phyloP scores from a whole-genome alignment of 345 rosid species.

The Heritiera littoralis region DNA sequence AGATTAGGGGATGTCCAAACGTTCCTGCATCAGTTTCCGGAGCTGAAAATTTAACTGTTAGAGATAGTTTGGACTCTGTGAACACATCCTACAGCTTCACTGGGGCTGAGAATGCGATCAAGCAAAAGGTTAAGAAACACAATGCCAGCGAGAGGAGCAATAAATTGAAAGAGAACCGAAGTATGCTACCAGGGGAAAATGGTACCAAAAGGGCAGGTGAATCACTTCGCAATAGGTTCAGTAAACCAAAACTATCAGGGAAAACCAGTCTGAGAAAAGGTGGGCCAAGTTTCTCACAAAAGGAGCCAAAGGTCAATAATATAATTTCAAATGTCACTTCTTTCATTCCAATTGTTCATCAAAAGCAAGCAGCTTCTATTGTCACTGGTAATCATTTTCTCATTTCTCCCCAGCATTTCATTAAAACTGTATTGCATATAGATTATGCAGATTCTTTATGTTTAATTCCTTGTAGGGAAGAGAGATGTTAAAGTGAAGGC shows the following conservation, averaged over 20 bases:
- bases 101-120: conserved; percentile 45
- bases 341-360: conserved; percentile 81
- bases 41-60: conserved; percentile 42
- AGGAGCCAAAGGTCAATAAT: conserved; percentile 60
- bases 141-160: conserved; percentile 50
- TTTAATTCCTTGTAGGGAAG: conserved; percentile 55
- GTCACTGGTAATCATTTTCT: conserved; percentile 49
- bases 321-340: conserved; percentile 78
- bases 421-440: background rate
- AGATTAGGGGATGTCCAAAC: conserved; percentile 46
- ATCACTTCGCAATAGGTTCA: conserved; percentile 50
- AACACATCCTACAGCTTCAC: conserved; percentile 51
- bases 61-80: conserved; percentile 72
- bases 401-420: background rate
- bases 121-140: conserved; percentile 41
- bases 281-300: conserved; percentile 43
- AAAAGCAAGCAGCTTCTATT: conserved; percentile 62
- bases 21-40: conserved; percentile 48
- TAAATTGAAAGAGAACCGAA: conserved; percentile 48
- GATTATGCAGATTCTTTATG: conserved; percentile 9
- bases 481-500: conserved; percentile 89
- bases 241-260: conserved; percentile 59
- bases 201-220: conserved; percentile 40
- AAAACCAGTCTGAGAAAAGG: conserved; percentile 46
- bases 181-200: conserved; percentile 30